phyloP scores from a whole-genome alignment of 352 stramenopile genomes.

The Phytophthora boehmeriae region DNA sequence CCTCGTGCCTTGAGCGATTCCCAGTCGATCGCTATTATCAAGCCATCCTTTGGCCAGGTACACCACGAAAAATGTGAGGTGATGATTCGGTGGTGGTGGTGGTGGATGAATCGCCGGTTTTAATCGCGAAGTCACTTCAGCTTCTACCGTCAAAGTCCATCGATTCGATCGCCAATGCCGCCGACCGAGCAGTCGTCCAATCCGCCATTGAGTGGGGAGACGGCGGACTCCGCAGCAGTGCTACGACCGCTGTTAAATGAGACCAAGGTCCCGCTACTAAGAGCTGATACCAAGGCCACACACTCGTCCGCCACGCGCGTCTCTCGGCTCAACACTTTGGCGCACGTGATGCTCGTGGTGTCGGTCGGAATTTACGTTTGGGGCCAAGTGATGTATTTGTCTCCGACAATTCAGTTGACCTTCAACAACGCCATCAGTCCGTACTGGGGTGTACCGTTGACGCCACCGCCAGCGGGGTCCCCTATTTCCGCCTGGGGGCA shows the following conservation, averaged over 20 bases:
- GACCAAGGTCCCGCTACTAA: slow-evolving; percentile 7
- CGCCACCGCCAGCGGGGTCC: slow-evolving; percentile 28
- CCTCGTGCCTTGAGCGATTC: slow-evolving; percentile 32
- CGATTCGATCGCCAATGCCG: slow-evolving; percentile 7
- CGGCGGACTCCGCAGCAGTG: slow-evolving; percentile 7
- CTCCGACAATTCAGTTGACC: slow-evolving; percentile 38
- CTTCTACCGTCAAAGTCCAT: slow-evolving; percentile 4
- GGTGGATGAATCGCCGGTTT: slow-evolving; percentile 9
- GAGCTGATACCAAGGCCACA: neutral
- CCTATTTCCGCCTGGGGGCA: slow-evolving; percentile 34
- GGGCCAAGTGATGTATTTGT: slow-evolving; percentile 48
- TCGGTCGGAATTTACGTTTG: slow-evolving; percentile 49
- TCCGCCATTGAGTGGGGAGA: slow-evolving; percentile 3
- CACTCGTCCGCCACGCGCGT: neutral
- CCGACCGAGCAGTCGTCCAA: slow-evolving; percentile 17
- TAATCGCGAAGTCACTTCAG: slow-evolving; percentile 13
- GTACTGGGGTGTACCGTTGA: slow-evolving; percentile 37
- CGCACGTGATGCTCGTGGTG: slow-evolving; percentile 38
- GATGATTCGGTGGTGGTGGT: slow-evolving; percentile 25
- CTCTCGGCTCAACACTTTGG: slow-evolving; percentile 24
- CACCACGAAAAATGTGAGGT: slow-evolving; percentile 8
- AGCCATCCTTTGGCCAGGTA: slow-evolving; percentile 18
- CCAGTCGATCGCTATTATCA: slow-evolving; percentile 16
- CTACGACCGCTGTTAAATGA: slow-evolving; percentile 18
- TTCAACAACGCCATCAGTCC: slow-evolving; percentile 33